Conservation (phyloP, 495 filamentous ascomycete genomes). For the Penicillium pulvis region DNA sequence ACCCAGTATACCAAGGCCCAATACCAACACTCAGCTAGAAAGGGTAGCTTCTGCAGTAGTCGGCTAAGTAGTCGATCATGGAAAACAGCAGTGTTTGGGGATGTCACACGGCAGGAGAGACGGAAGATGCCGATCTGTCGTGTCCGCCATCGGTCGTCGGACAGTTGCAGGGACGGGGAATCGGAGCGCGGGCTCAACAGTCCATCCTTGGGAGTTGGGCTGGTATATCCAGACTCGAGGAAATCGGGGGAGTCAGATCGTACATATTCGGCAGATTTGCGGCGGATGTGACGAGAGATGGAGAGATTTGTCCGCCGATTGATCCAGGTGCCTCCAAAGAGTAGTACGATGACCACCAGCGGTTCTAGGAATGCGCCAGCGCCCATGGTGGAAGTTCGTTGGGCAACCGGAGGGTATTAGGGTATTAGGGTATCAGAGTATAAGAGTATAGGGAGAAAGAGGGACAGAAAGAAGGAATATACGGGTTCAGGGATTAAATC, state of each 20-base stretch:
- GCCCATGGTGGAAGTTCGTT: conserved; percentile 42
- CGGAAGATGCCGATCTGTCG: conserved; percentile 43
- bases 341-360: conserved; percentile 53
- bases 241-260: conserved; percentile 32
- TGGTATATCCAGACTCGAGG: conserved; percentile 33
- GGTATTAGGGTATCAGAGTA: too few relatives aligned
- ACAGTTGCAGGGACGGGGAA: conserved; percentile 32
- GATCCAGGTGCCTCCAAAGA: conserved; percentile 63
- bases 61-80: conserved; percentile 56
- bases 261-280: conserved; percentile 18
- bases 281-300: conserved; percentile 16
- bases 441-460: too few relatives aligned
- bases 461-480: too few relatives aligned
- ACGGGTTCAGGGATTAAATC: too few relatives aligned
- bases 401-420: neutral
- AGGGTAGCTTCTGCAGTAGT: conserved; percentile 68
- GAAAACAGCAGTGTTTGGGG: conserved; percentile 58
- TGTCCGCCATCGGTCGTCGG: conserved; percentile 42
- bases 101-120: conserved; percentile 39
- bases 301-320: conserved; percentile 42
- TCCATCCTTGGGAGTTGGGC: conserved; percentile 35
- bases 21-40: conserved; percentile 79
- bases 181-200: conserved; percentile 25
- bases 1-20: conserved; percentile 74
- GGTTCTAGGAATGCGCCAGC: conserved; percentile 55